Evolutionary conservation across 805 yeast genomes (phyloP).

Genomic region (Candida argentea): DNA sequence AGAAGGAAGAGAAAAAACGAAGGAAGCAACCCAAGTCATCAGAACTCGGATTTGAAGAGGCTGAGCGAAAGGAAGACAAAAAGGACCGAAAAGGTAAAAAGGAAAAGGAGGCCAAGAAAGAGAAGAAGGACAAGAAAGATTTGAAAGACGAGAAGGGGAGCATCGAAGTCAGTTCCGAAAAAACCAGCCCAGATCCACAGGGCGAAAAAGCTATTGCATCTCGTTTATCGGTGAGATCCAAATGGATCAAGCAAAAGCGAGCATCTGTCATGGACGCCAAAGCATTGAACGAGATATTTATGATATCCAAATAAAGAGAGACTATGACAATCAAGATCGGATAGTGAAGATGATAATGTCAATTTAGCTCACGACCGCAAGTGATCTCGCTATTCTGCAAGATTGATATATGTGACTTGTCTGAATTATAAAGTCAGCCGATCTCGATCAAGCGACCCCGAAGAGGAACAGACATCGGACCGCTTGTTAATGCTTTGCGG

Average conservation of each 20-base stretch:
- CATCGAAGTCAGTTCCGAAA: conserved; percentile 5
- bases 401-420: no score
- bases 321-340: neutral
- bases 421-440: no score
- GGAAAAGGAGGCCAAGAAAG: conserved; percentile 6
- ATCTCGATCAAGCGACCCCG: no score
- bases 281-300: conserved; percentile 85
- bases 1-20: conserved; percentile 5
- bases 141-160: conserved; percentile 3
- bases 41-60: no score
- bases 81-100: conserved; percentile 8
- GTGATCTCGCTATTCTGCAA: no score
- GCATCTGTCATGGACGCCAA: conserved; percentile 86
- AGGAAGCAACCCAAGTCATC: no score
- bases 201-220: conserved; percentile 20
- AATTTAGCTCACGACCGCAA: no score
- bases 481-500: no score
- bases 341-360: no score
- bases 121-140: conserved; percentile 4
- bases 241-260: conserved; percentile 82
- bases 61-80: conserved; percentile 13
- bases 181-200: conserved; percentile 4
- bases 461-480: no score
- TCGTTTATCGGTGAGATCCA: conserved; percentile 57
- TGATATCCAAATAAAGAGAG: conserved; percentile 47